Base-by-base conservation (phyloP, 176 grass and related monocot genomes). In the Oryza rufipogon region DNA sequence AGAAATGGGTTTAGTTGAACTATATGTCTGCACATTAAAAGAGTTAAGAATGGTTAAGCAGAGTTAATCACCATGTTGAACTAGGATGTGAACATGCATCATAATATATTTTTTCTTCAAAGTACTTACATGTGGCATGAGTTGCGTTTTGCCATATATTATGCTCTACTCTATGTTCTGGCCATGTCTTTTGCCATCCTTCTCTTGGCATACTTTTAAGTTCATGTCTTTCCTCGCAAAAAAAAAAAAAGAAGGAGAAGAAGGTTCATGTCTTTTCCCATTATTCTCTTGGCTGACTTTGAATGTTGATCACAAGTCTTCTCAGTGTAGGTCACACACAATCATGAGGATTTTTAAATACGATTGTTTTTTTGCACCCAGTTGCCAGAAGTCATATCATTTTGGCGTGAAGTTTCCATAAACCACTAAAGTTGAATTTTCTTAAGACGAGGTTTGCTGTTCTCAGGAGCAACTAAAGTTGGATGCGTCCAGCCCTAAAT, bases 71-170 rank as follows among this genome's bases (percentile, higher is more conserved):
- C 3, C 15, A 54, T 54, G 5, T 70, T 41, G 39, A 41, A 41
- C 39, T 41, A 8, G 38, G 38, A 39, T 39, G 38, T 39, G 5
- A 39, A 39, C 38, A 5, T 39, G 38, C 38, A 39, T 39, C 4
- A 39, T 39, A 39, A 39, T 39, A 39, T 39, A 39, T 7, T 39
- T 7, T 39, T 39, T 5, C 36, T 38, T 38, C 36, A 6, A 38
- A 6, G 34, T 41, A 42, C 34, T 5, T 25, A 6, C 22, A 46
- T 46, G 41, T 2, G 41, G 20, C 70, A 72, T 72, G 6, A 46
- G 41, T 47, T 73, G 42, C 16, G n/a, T 47, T 47, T 73, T 46
- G 12, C 70, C 70, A 73, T 73, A 42, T 26, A 47, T 47, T 73
- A 25, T 47, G 69, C 42, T 46, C 20, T 71, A 45, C 41, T 10